Percentiles rank a stretch among this genome's conserved stretches.
Conservation (phyloP, 2,329 filamentous ascomycete genomes). For the Periconia digitata region DNA sequence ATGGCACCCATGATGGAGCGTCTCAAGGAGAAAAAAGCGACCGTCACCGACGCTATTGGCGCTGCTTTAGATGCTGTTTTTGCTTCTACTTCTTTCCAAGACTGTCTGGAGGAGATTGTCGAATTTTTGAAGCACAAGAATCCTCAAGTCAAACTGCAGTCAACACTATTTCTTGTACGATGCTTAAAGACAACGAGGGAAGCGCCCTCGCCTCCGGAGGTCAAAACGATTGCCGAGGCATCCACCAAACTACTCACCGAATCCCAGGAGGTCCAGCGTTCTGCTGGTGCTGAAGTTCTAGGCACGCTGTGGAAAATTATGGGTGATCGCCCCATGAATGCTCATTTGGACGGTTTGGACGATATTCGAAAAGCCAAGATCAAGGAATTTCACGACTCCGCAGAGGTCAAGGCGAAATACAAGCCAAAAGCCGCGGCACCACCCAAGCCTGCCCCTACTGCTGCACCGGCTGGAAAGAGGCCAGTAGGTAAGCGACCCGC, state of each 20-base stretch:
- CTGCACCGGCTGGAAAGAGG: slow-evolving; percentile 49
- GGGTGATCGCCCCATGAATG: slow-evolving; percentile 92
- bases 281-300: slow-evolving; percentile 87
- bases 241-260: slow-evolving; percentile 89
- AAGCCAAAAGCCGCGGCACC: slow-evolving; percentile 80
- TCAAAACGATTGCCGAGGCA: slow-evolving; percentile 81
- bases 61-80: slow-evolving; percentile 77
- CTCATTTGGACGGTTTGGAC: slow-evolving; percentile 86
- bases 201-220: slow-evolving; percentile 81
- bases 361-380: slow-evolving; percentile 95
- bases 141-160: slow-evolving; percentile 94
- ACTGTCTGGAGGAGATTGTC: slow-evolving; percentile 88
- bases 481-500: slow-evolving; percentile 54
- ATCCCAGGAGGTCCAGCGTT: slow-evolving; percentile 79
- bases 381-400: slow-evolving; percentile 84
- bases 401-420: slow-evolving; percentile 84
- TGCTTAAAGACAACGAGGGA: slow-evolving; percentile 80
- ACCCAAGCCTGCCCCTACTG: slow-evolving; percentile 55
- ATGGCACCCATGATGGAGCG: slow-evolving; percentile 92
- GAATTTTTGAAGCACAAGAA: slow-evolving; percentile 92
- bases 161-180: slow-evolving; percentile 88
- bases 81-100: slow-evolving; percentile 68
- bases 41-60: slow-evolving; percentile 84
- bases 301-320: slow-evolving; percentile 99
- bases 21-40: slow-evolving; percentile 93